Base-by-base conservation (phyloP, 768 basidiomycete genomes). In the Antrodiella citrinella region DNA sequence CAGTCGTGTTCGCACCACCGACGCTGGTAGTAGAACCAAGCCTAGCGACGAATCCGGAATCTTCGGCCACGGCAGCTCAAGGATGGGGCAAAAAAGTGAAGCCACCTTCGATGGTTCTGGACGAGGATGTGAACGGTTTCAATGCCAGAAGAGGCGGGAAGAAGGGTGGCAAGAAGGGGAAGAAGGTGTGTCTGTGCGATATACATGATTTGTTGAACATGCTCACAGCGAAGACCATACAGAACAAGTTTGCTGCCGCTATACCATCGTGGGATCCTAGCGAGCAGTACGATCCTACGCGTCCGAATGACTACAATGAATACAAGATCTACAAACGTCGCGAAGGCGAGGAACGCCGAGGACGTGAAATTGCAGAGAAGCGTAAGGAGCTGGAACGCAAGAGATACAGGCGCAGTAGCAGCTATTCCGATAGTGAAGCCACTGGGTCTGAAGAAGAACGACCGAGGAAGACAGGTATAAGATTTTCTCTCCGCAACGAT, bases 81-180 rank as follows among this genome's bases (percentile, higher is more conserved):
- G 82, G 82, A 56, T 91, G 90, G 90, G 86, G 86, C 40, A 87
- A 84, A 68, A 91, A 91, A 63, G 82, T 91, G 61, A 91, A 91
- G 59, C 90, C 91, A 13, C 91, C 91, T 2, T 86, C 86, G 0
- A 91, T 93, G 88, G 73, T 91, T 19, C 76, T 93, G 9, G 90
- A 92, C 53, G 91, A 92, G 52, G 88, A 92, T 54, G 72, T 92
- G 54, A 92, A 92, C 51, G 90, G 90, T 1, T 93, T 85, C 66
- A 85, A 80, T 59, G 59, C 74, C 11, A 71, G 73, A 10, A 69
- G 76, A 43, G 80, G 77, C 48, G 80, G 76, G 51, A 80, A 72
- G 54, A 73, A 75, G 53, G 76, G 73, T 13, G 77, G 78, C 4
- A 80, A 78, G 48, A 75, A 71, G 63, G 69, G 75, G 19, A 87